These are phyloP conservation scores for Dactylorhiza incarnata DNA, from an alignment of 106 monocot genomes.

Conservation along the genomic window DNA sequence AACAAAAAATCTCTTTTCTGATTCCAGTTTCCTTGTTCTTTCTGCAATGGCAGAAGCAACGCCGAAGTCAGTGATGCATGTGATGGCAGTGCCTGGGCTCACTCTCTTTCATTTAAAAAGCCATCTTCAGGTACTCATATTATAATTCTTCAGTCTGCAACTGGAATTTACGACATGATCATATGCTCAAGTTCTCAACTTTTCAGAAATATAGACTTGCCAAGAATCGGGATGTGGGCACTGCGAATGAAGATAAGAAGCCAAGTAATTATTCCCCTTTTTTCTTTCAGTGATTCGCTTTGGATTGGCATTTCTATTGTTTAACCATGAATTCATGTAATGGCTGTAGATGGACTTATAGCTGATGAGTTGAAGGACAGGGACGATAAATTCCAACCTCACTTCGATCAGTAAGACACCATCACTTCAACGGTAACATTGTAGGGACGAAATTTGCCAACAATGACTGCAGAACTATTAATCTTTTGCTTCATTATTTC, in stretches of 20 bases:
- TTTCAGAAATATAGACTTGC: constrained; percentile 75
- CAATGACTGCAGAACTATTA: not conserved
- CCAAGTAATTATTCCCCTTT: constrained; percentile 5
- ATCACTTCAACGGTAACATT: not conserved
- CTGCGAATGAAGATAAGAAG: not conserved
- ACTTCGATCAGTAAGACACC: constrained; percentile 27
- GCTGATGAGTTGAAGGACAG: constrained; percentile 1
- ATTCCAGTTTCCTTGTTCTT: not conserved
- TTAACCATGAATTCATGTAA: not conserved
- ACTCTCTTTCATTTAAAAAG: constrained; percentile 86
- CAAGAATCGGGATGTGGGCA: constrained; percentile 22
- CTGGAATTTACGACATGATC: not conserved
- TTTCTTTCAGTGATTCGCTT: not conserved
- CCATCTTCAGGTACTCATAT: constrained; percentile 54
- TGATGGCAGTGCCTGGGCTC: constrained; percentile 71
- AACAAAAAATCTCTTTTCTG: too few species aligned
- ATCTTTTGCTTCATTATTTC: not conserved
- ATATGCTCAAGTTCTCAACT: not conserved
- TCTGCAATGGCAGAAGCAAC: constrained; percentile 48
- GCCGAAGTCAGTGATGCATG: constrained; percentile 52
- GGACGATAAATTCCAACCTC: constrained; percentile 2
- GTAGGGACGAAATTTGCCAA: not conserved
- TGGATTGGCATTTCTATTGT: too few species aligned
- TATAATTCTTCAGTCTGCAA: not conserved
- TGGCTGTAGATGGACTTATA: not conserved